Conservation (phyloP, 257 asterid species). For the Fraxinus pennsylvanica region DNA sequence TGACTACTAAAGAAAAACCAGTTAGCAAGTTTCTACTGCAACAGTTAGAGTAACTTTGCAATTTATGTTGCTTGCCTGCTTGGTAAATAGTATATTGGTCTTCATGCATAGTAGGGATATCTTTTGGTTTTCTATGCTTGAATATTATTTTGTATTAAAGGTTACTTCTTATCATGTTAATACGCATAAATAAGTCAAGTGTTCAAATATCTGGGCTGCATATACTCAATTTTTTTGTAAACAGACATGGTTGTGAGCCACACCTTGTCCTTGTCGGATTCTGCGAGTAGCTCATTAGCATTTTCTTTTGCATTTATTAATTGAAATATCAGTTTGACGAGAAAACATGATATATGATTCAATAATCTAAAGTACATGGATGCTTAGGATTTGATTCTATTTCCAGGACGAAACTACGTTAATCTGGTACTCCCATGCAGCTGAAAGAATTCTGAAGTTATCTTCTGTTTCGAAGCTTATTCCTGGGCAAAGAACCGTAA, state of each 20-base stretch:
- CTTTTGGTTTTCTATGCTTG: background rate
- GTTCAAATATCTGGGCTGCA: background rate
- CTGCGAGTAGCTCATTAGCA: background rate
- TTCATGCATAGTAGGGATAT: background rate
- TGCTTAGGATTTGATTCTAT: constrained; percentile 17
- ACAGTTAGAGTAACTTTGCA: background rate
- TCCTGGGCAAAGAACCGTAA: constrained; percentile 79
- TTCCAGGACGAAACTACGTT: constrained; percentile 54
- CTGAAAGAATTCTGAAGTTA: constrained; percentile 61
- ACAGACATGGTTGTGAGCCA: background rate
- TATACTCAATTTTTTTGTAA: background rate
- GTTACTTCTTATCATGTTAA: background rate
- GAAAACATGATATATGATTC: constrained; percentile 4
- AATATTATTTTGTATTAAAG: background rate
- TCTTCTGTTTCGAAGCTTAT: constrained; percentile 61
- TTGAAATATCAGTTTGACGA: constrained; percentile 6
- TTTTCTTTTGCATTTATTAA: background rate
- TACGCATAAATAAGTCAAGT: background rate
- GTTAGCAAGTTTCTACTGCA: background rate
- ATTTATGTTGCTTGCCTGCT: background rate
- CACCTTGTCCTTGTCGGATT: background rate
- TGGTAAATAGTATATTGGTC: background rate
- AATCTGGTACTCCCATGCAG: constrained; percentile 59
- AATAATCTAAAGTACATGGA: constrained; percentile 4
- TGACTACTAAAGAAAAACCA: background rate